Evolutionary conservation across 306 rosid species (phyloP).

Genomic region (Vigna mungo): DNA sequence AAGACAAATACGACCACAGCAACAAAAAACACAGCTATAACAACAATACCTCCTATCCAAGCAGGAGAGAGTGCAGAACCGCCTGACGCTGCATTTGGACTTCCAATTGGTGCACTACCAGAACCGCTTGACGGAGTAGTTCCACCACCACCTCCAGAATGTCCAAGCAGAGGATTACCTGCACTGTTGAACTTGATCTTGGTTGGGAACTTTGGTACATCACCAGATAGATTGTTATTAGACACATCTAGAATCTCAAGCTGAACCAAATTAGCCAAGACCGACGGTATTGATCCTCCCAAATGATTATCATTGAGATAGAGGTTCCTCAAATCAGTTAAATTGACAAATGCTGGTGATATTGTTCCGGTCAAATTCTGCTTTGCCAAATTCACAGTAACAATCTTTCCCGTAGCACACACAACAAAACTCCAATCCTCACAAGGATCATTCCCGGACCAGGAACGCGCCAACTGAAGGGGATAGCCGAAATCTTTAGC

Average conservation of each 20-base stretch:
- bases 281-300: slow-evolving; percentile 62
- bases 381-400: slow-evolving; percentile 52
- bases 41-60: not conserved
- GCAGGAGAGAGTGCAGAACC: not conserved
- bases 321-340: slow-evolving; percentile 62
- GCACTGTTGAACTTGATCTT: slow-evolving; percentile 49
- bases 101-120: not conserved
- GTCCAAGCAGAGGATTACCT: slow-evolving; percentile 70
- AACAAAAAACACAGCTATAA: slow-evolving; percentile 1
- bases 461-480: slow-evolving; percentile 46
- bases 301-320: slow-evolving; percentile 54
- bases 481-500: slow-evolving; percentile 66
- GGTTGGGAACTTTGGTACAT: slow-evolving; percentile 59
- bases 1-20: slow-evolving; percentile 71
- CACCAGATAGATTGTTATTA: slow-evolving; percentile 64
- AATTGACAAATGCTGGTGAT: slow-evolving; percentile 70
- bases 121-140: slow-evolving; percentile 22
- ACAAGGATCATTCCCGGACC: slow-evolving; percentile 67
- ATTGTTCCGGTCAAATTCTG: slow-evolving; percentile 60
- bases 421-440: slow-evolving; percentile 45
- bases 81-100: not conserved
- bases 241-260: slow-evolving; percentile 70
- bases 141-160: slow-evolving; percentile 52
- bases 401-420: slow-evolving; percentile 54
- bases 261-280: slow-evolving; percentile 53